Evolutionary conservation across 2,329 filamentous ascomycete genomes (phyloP).

Genomic region (Hypocreales sp.): DNA sequence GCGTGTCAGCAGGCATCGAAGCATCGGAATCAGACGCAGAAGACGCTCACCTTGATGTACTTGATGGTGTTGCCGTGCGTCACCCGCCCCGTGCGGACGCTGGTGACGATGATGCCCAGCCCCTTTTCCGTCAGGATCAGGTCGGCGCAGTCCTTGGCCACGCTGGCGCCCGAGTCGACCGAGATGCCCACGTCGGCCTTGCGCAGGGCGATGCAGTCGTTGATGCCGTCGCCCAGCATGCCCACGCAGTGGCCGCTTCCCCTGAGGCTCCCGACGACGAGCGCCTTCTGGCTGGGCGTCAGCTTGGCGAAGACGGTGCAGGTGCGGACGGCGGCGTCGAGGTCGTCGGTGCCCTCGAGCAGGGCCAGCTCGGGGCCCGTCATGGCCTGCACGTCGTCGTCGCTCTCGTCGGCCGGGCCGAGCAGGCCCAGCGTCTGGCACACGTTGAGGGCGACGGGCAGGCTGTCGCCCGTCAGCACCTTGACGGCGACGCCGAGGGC

Average conservation of each 20-base stretch:
- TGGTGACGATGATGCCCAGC: slow-evolving; percentile 11
- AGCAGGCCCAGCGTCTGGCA: slow-evolving; percentile 10
- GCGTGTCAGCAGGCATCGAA: too few species aligned
- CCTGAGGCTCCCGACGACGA: slow-evolving; percentile 9
- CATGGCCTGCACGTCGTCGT: slow-evolving; percentile 9
- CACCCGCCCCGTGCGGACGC: slow-evolving; percentile 10
- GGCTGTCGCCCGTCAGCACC: slow-evolving; percentile 12
- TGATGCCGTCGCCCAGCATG: slow-evolving; percentile 15
- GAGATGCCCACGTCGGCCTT: slow-evolving; percentile 13
- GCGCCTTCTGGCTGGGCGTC: slow-evolving; percentile 11
- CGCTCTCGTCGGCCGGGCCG: slow-evolving; percentile 4
- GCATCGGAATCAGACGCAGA: too few species aligned
- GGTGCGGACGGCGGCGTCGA: slow-evolving; percentile 8
- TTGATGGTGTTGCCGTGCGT: slow-evolving; percentile 15
- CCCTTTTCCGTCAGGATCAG: slow-evolving; percentile 14
- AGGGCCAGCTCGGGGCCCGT: slow-evolving; percentile 9
- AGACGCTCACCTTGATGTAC: slow-evolving; percentile 11
- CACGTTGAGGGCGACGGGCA: slow-evolving; percentile 13
- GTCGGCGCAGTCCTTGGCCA: slow-evolving; percentile 14
- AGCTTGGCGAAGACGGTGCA: slow-evolving; percentile 15
- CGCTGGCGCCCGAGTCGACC: slow-evolving; percentile 13
- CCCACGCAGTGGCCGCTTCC: slow-evolving; percentile 11
- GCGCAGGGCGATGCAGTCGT: slow-evolving; percentile 13
- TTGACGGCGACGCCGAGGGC: slow-evolving; percentile 12
- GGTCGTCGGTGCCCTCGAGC: slow-evolving; percentile 6